These are phyloP conservation scores for Antitrichia curtipendula DNA, from an alignment of 225 moss, liverwort and hornwort species.

Conservation along the genomic window DNA sequence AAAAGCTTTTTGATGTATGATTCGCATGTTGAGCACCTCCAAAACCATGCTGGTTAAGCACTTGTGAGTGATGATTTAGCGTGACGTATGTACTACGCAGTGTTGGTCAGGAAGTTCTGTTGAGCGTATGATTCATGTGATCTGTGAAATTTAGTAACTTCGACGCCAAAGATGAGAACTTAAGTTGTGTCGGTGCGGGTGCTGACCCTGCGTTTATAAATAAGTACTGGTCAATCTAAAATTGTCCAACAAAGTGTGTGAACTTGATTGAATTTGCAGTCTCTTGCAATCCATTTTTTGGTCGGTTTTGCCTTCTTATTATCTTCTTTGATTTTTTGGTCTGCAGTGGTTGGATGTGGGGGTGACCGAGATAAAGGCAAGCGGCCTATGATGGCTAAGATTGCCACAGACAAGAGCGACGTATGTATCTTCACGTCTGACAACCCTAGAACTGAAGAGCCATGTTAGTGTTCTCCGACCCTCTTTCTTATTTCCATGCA, in stretches of 20 bases:
- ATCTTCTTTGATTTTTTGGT: not conserved
- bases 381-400: constrained; percentile 94
- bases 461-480: constrained; percentile 28
- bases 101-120: not conserved
- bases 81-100: not conserved
- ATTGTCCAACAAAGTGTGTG: not conserved
- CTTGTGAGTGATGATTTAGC: not conserved
- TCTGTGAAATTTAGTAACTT: not conserved
- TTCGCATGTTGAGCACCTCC: not conserved
- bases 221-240: not conserved
- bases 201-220: not conserved
- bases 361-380: constrained; percentile 96
- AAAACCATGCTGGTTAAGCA: not conserved
- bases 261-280: not conserved
- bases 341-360: constrained; percentile 89
- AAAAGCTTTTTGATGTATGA: not conserved
- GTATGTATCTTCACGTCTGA: constrained; percentile 89
- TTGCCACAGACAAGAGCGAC: constrained; percentile 93
- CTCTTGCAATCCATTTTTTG: not conserved
- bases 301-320: not conserved
- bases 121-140: not conserved
- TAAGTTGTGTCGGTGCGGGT: not conserved
- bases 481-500: not conserved
- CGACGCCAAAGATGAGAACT: not conserved
- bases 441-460: constrained; percentile 90